Conservation (phyloP, 345 rosid species). For the Salix exigua region DNA sequence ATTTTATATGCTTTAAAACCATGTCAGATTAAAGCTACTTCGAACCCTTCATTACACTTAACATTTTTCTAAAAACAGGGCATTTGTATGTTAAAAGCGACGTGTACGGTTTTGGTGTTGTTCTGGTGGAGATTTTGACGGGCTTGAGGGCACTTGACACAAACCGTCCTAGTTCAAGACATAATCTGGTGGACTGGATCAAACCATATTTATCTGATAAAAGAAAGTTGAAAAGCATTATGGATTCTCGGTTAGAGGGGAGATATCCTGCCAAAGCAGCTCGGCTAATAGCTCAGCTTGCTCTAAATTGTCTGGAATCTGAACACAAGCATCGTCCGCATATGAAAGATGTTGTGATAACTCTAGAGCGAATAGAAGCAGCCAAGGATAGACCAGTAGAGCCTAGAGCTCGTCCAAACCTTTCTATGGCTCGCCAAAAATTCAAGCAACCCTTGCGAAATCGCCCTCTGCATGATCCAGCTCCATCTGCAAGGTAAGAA, state of each 20-base stretch:
- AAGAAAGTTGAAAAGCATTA: slow-evolving; percentile 60
- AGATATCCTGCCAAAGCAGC: slow-evolving; percentile 71
- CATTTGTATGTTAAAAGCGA: slow-evolving; percentile 95
- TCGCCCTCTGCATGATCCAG: slow-evolving; percentile 52
- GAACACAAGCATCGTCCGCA: slow-evolving; percentile 79
- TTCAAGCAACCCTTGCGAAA: slow-evolving; percentile 39
- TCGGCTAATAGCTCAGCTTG: slow-evolving; percentile 59
- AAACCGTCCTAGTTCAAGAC: slow-evolving; percentile 71
- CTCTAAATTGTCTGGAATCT: slow-evolving; percentile 59
- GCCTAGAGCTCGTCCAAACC: slow-evolving; percentile 43
- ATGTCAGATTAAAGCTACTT: background rate
- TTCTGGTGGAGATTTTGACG: slow-evolving; percentile 78
- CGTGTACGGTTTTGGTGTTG: slow-evolving; percentile 90
- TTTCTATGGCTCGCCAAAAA: slow-evolving; percentile 21
- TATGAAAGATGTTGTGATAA: slow-evolving; percentile 78
- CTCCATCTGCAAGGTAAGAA: slow-evolving; percentile 19
- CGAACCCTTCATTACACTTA: slow-evolving; percentile 1
- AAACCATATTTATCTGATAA: slow-evolving; percentile 66
- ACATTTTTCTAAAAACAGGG: slow-evolving; percentile 44
- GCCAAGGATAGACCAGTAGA: slow-evolving; percentile 46
- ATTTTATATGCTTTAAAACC: background rate
- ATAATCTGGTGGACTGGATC: slow-evolving; percentile 72
- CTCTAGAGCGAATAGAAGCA: slow-evolving; percentile 55
- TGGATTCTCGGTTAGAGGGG: slow-evolving; percentile 78
- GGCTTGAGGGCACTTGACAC: slow-evolving; percentile 76